Evolutionary conservation across 208 protist species (phyloP), one percentile per base, ranked within the genome.

Genomic region (Trichomonas vaginalis): DNA sequence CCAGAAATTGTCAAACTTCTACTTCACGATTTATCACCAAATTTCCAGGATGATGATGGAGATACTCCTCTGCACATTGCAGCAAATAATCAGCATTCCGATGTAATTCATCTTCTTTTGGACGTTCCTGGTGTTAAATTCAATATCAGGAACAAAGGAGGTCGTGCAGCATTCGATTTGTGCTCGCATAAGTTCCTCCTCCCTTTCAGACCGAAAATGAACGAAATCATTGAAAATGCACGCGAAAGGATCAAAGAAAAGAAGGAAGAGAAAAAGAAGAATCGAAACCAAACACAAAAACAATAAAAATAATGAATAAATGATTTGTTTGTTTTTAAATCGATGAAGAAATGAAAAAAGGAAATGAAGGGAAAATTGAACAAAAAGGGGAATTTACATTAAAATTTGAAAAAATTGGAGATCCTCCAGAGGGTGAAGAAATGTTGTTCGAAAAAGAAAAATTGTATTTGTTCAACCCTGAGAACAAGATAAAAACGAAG

Each of bases 1-100:
- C 8, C n/a, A 12, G 45, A 92, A 0, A 37, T 92, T 56, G 39
- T 92, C 37, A 15, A 92, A 15, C 12, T 21, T 39, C 15, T 92
- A 15, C 45, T 92, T 39, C 12, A 92, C 27, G 37, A 15, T 39
- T 21, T 92, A 32, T 45, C 42, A n/a, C 86, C 86, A n/a, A 92
- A 92, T 92, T 21, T 51, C 17, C 86, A 92, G 51, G 86, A 92
- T 92, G 32, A 92, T 39, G 8, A 92, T 56, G 23, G 35, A 48
- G 86, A 92, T 21, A 92, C 86, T 27, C 45, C 86, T 10, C 86
- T 92, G n/a, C 86, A 92, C 37, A 48, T 92, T 51, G 86, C 86
- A 39, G 86, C 46, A n/a, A 35, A 47, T 56, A 56, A 92, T 51
- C 27, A 92, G 37, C 48, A 92, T 15, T 23, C 46, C 39, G 86